These are phyloP conservation scores for Cicer chorassanicum DNA, from an alignment of 306 rosid genomes.

Conservation along the genomic window DNA sequence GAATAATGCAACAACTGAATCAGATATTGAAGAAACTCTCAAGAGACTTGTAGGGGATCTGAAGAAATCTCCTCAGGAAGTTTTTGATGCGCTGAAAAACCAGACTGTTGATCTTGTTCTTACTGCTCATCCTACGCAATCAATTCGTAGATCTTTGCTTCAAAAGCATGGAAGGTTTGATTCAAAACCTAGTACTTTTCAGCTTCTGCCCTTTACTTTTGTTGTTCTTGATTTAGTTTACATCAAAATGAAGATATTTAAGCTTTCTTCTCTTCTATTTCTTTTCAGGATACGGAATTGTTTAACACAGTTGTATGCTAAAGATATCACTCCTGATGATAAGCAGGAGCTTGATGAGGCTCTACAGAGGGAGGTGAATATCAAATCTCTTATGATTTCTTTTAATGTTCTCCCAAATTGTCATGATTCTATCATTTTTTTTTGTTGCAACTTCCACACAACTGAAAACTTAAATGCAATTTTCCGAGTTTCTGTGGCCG, in stretches of 20 bases:
- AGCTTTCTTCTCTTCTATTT: conserved; percentile 3
- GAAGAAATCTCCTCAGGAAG: conserved; percentile 86
- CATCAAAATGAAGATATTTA: conserved; percentile 2
- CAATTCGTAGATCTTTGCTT: conserved; percentile 92
- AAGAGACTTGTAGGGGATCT: conserved; percentile 72
- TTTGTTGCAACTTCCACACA: conserved; percentile 8
- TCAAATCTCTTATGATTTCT: conserved; percentile 27
- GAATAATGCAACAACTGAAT: conserved; percentile 84
- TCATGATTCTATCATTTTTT: neutral
- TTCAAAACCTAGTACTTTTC: neutral
- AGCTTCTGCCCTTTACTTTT: neutral
- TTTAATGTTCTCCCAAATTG: neutral
- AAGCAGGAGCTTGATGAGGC: conserved; percentile 96
- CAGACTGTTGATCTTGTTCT: conserved; percentile 94
- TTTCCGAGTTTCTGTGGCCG: neutral
- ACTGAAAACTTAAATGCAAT: conserved; percentile 4
- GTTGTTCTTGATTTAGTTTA: neutral
- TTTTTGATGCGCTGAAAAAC: conserved; percentile 83
- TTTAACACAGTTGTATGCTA: conserved; percentile 73
- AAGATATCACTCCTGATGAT: conserved; percentile 84
- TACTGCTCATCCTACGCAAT: conserved; percentile 97
- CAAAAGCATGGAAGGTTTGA: conserved; percentile 90
- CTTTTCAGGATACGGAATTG: conserved; percentile 71
- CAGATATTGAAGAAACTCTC: conserved; percentile 43
- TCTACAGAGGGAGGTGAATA: conserved; percentile 84